Evolutionary conservation across 768 basidiomycete species (phyloP).

Genomic region (Lactarius quietus): DNA sequence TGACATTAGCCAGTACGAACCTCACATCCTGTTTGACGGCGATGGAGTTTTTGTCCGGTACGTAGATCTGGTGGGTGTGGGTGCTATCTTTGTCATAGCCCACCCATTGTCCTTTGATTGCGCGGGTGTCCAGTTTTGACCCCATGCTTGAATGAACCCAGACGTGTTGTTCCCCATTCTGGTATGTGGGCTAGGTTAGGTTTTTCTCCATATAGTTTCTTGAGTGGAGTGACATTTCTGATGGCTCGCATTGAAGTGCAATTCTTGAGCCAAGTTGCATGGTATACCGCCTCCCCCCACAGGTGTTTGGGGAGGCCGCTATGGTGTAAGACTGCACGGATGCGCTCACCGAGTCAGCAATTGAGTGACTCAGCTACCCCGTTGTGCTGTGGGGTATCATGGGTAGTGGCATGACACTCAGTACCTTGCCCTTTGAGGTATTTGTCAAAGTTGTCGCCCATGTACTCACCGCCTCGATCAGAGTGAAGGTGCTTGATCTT

Average conservation of each 20-base stretch:
- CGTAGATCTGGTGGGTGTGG: conserved; percentile 35
- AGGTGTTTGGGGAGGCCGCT: conserved; percentile 26
- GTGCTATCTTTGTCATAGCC: conserved; percentile 35
- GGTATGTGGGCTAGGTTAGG: conserved; percentile 28
- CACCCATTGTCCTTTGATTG: conserved; percentile 31
- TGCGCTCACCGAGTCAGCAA: background rate
- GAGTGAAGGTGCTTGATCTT: background rate
- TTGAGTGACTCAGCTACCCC: conserved; percentile 2
- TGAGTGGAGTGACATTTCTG: conserved; percentile 29
- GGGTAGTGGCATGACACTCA: background rate
- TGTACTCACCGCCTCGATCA: background rate
- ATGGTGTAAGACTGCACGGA: background rate
- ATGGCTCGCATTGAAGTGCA: conserved; percentile 23
- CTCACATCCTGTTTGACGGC: conserved; percentile 31
- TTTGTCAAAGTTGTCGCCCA: too few species aligned
- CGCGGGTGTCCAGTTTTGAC: conserved; percentile 23
- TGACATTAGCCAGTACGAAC: background rate
- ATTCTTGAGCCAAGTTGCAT: conserved; percentile 24
- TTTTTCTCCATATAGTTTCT: conserved; percentile 27
- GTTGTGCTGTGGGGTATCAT: conserved; percentile 3
- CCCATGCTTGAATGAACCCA: background rate
- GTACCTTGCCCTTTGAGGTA: background rate
- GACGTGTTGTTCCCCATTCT: too few species aligned
- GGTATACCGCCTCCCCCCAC: conserved; percentile 30
- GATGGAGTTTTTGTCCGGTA: conserved; percentile 32